A percentile compares a stretch with the other conserved stretches of the same genome.
These are phyloP conservation scores for Drechslerella dactyloides DNA, from an alignment of 2,329 filamentous ascomycete species.

Conservation along the genomic window DNA sequence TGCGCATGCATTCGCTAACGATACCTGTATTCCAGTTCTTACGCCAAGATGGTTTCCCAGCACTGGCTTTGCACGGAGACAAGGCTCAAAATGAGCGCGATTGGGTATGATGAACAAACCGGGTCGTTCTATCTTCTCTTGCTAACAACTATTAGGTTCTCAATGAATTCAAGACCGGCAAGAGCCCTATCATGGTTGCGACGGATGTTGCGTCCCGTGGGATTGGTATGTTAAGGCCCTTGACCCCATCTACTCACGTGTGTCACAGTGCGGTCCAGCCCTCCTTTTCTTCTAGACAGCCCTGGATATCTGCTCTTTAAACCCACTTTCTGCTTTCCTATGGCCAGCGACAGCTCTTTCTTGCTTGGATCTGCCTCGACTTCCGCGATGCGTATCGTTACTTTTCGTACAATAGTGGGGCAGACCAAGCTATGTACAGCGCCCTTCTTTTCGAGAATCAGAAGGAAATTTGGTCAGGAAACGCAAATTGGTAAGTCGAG, in stretches of 20 bases:
- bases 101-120: constrained; percentile 62
- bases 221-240: constrained; percentile 92
- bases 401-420: constrained; percentile 25
- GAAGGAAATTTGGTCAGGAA: constrained; percentile 43
- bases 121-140: not conserved
- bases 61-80: constrained; percentile 91
- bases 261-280: constrained; percentile 50
- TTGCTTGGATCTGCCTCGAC: constrained; percentile 27
- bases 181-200: constrained; percentile 87
- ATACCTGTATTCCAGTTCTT: constrained; percentile 50
- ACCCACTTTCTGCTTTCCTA: constrained; percentile 44
- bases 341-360: constrained; percentile 31
- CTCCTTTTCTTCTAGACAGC: constrained; percentile 32
- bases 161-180: constrained; percentile 88
- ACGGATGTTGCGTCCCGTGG: constrained; percentile 95
- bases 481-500: constrained; percentile 50
- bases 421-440: constrained; percentile 26
- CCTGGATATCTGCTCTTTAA: constrained; percentile 50
- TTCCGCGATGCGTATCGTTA: constrained; percentile 24
- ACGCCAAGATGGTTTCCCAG: constrained; percentile 76
- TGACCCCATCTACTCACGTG: constrained; percentile 36
- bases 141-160: constrained; percentile 63
- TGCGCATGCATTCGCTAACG: constrained; percentile 66
- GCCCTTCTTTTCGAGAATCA: constrained; percentile 30
- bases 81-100: constrained; percentile 94